Conservation (phyloP, 1,139 yeast genomes). For the Komagataea norvegica region DNA sequence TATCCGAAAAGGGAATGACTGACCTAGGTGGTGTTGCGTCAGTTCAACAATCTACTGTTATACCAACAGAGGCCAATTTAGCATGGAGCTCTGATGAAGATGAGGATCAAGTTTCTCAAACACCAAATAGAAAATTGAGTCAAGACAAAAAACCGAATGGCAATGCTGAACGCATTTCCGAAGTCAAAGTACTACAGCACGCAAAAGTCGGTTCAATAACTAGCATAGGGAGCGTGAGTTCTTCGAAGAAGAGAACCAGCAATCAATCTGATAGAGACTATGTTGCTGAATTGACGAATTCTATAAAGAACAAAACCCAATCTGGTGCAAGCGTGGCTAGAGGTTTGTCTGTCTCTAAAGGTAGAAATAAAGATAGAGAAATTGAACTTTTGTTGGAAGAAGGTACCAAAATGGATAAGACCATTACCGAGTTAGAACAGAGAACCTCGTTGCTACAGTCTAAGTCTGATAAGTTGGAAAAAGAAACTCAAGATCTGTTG, state of each 20-base stretch:
- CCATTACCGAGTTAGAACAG: constrained; percentile 34
- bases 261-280: constrained; percentile 10
- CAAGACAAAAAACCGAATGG: neutral
- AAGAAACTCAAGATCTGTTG: constrained; percentile 20
- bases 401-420: constrained; percentile 38
- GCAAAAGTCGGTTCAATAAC: constrained; percentile 1
- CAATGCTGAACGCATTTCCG: neutral
- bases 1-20: neutral
- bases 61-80: constrained; percentile 72
- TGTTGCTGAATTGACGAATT: constrained; percentile 11
- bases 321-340: constrained; percentile 15
- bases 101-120: constrained; percentile 41
- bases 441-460: constrained; percentile 24
- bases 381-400: constrained; percentile 35
- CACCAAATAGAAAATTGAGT: neutral
- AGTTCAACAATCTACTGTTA: constrained; percentile 56
- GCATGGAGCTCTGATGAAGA: constrained; percentile 78
- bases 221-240: constrained; percentile 10
- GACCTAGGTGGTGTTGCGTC: constrained; percentile 27
- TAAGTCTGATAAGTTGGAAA: constrained; percentile 23
- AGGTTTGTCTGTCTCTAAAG: constrained; percentile 22
- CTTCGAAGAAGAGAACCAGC: constrained; percentile 9
- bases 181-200: neutral
- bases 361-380: constrained; percentile 33
- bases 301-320: constrained; percentile 1